These are phyloP conservation scores for Mollisia scopiformis DNA, from an alignment of 2,329 filamentous ascomycete species.

Conservation along the genomic window DNA sequence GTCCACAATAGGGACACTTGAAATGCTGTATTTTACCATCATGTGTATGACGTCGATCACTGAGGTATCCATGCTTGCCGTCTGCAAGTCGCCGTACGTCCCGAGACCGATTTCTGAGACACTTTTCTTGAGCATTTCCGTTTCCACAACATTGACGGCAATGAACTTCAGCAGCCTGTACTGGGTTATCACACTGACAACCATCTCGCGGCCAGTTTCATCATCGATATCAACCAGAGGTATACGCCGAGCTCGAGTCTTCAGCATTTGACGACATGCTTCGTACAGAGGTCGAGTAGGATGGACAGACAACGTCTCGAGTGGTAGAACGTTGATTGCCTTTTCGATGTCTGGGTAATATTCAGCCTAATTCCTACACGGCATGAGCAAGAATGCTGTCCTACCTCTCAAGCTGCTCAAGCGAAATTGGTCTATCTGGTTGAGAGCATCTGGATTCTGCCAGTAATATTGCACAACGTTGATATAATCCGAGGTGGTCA, in stretches of 20 bases:
- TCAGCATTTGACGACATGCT: constrained; percentile 91
- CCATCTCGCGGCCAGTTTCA: constrained; percentile 88
- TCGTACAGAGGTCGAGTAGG: constrained; percentile 91
- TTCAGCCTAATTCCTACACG: constrained; percentile 20
- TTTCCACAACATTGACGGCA: constrained; percentile 86
- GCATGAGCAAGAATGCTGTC: constrained; percentile 23
- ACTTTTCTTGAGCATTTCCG: constrained; percentile 84
- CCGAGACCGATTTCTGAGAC: constrained; percentile 83
- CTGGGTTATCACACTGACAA: constrained; percentile 96
- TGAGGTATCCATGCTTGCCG: constrained; percentile 83
- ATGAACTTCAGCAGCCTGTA: constrained; percentile 99
- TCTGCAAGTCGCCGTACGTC: constrained; percentile 79
- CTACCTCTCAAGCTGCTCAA: constrained; percentile 88
- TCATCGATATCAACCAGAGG: constrained; percentile 92
- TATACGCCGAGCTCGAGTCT: constrained; percentile 89
- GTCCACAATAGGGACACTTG: constrained; percentile 91
- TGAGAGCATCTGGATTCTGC: constrained; percentile 89
- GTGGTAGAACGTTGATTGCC: constrained; percentile 85
- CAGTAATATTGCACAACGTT: constrained; percentile 99
- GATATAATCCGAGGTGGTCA: constrained; percentile 97
- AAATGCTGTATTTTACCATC: constrained; percentile 92
- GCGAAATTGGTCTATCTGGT: constrained; percentile 90
- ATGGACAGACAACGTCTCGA: constrained; percentile 95
- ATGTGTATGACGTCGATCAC: constrained; percentile 94
- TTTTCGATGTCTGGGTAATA: constrained; percentile 80